phyloP scores from a whole-genome alignment of 2,329 filamentous ascomycete genomes.

The Botrytis cinerea region DNA sequence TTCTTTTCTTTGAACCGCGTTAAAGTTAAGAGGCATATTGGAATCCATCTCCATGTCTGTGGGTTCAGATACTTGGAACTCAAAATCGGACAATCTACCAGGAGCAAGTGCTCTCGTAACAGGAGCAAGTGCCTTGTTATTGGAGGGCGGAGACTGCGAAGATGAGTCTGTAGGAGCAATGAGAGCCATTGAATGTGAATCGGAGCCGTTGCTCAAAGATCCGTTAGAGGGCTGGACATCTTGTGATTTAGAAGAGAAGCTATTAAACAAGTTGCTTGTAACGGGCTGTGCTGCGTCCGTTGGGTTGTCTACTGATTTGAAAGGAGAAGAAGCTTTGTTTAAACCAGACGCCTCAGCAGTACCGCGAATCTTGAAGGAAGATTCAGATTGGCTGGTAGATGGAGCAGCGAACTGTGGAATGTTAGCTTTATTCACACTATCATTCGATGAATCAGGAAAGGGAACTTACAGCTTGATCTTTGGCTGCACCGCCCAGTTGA shows the following conservation, averaged over 20 bases:
- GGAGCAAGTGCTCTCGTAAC: conserved; percentile 8
- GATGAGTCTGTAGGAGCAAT: conserved; percentile 12
- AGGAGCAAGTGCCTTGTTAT: neutral
- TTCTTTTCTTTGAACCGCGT: conserved; percentile 31
- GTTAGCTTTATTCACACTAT: neutral
- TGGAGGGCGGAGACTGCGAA: neutral
- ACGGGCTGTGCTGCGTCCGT: conserved; percentile 28
- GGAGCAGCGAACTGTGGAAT: neutral
- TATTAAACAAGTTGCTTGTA: conserved; percentile 29
- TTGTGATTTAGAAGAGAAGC: conserved; percentile 15
- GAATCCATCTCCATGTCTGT: conserved; percentile 32
- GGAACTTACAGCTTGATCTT: conserved; percentile 1
- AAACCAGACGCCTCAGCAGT: conserved; percentile 8
- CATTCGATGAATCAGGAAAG: neutral
- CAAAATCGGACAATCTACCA: conserved; percentile 13
- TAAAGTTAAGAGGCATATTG: conserved; percentile 33
- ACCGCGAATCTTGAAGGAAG: conserved; percentile 15
- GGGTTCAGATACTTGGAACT: conserved; percentile 28
- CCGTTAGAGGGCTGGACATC: neutral
- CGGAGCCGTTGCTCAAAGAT: neutral
- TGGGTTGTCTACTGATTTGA: conserved; percentile 30
- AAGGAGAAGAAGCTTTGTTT: conserved; percentile 24
- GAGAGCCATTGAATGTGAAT: neutral
- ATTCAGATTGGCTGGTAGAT: neutral
- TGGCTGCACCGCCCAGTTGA: neutral